phyloP scores from a whole-genome alignment of 371 early-diverging fungal species.

The Mortierella sp. region DNA sequence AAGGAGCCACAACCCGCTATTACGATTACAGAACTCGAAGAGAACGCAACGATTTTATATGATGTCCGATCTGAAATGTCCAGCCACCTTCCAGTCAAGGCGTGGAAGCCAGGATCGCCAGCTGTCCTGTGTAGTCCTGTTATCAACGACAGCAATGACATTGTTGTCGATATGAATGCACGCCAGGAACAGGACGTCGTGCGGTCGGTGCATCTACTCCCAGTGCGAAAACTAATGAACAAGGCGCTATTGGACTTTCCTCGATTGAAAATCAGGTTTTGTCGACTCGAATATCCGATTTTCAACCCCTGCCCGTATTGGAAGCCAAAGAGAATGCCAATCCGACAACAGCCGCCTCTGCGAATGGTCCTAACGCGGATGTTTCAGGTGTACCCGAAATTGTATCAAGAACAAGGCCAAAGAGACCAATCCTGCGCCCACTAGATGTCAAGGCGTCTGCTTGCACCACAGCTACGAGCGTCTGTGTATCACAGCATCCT shows the following conservation, averaged over 20 bases:
- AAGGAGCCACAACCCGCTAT: no score
- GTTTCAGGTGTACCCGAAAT: not conserved
- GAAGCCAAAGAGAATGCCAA: not conserved
- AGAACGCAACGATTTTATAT: no score
- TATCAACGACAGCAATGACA: not conserved
- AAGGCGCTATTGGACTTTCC: not conserved
- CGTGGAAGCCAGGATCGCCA: slow-evolving; percentile 31
- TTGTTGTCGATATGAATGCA: not conserved
- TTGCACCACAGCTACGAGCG: slow-evolving; percentile 31
- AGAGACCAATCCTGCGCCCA: slow-evolving; percentile 38
- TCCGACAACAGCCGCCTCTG: not conserved
- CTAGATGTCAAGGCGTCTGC: slow-evolving; percentile 47
- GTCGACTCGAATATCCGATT: slow-evolving; percentile 38
- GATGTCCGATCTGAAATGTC: not conserved
- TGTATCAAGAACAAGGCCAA: slow-evolving; percentile 3
- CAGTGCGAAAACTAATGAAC: not conserved
- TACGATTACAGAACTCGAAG: no score
- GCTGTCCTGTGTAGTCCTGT: slow-evolving; percentile 14
- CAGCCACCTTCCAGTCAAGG: slow-evolving; percentile 15
- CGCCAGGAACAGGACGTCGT: not conserved
- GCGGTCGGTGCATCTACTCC: not conserved
- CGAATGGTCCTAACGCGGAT: not conserved
- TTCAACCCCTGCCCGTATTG: not conserved
- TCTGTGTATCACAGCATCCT: slow-evolving; percentile 39
- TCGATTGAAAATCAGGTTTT: slow-evolving; percentile 43